Percentiles rank a stretch among this genome's conserved stretches.
phyloP scores from a whole-genome alignment of 495 filamentous ascomycete species.

The Aspergillus hancockii region DNA sequence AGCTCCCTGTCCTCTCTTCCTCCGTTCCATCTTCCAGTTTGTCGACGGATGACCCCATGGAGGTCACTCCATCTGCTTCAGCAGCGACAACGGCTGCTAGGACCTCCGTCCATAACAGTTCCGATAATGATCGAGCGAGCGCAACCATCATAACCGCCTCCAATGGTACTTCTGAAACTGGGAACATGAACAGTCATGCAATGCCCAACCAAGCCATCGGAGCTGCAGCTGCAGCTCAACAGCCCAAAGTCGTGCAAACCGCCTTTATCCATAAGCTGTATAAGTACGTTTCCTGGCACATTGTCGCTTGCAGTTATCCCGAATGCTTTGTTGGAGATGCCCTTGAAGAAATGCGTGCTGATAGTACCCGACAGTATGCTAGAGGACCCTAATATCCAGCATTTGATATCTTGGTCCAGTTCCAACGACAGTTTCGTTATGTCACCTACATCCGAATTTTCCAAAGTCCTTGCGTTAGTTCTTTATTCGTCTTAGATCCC shows the following conservation, averaged over 20 bases:
- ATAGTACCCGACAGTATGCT: slow-evolving; percentile 71
- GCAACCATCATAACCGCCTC: slow-evolving; percentile 37
- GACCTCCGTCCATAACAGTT: slow-evolving; percentile 45
- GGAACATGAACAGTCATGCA: slow-evolving; percentile 35
- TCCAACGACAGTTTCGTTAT: slow-evolving; percentile 97
- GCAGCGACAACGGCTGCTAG: slow-evolving; percentile 33
- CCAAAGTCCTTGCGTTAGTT: slow-evolving; percentile 93
- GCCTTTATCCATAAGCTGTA: slow-evolving; percentile 99
- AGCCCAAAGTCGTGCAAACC: slow-evolving; percentile 96
- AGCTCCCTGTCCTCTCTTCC: slow-evolving; percentile 48
- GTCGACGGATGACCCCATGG: slow-evolving; percentile 48
- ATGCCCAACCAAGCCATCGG: slow-evolving; percentile 47
- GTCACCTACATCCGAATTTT: slow-evolving; percentile 95
- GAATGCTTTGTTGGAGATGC: not conserved
- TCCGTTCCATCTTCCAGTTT: slow-evolving; percentile 38
- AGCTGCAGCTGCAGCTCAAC: slow-evolving; percentile 86
- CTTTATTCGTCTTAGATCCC: slow-evolving; percentile 17
- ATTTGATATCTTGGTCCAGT: slow-evolving; percentile 93
- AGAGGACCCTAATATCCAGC: slow-evolving; percentile 87
- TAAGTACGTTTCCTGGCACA: slow-evolving; percentile 65
- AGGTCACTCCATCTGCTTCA: slow-evolving; percentile 49
- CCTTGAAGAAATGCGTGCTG: slow-evolving; percentile 7
- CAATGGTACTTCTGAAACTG: slow-evolving; percentile 45
- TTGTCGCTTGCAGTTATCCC: slow-evolving; percentile 13
- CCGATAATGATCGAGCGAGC: slow-evolving; percentile 47